phyloP scores from a whole-genome alignment of 345 rosid genomes.

The Eucalyptus globulus region DNA sequence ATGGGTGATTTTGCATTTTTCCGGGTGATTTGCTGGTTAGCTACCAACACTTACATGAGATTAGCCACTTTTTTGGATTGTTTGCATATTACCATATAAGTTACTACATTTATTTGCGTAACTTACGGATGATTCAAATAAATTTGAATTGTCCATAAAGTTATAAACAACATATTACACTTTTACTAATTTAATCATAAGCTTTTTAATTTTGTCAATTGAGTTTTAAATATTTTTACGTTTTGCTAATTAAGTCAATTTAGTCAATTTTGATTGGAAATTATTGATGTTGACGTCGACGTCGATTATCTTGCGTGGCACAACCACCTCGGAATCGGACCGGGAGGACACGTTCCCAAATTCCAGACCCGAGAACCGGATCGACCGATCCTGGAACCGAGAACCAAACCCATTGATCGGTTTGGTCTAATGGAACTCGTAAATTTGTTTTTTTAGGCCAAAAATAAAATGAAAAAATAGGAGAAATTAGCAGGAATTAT shows the following conservation, averaged over 20 bases:
- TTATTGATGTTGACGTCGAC: fast-evolving
- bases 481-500: no score
- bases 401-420: fast-evolving
- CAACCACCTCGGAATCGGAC: no score
- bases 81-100: neutral
- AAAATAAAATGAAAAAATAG: no score
- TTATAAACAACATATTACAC: no score
- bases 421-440: fast-evolving
- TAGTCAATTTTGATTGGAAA: fast-evolving
- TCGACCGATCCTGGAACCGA: fast-evolving
- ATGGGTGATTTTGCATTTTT: neutral
- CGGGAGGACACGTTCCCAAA: fast-evolving
- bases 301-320: no score
- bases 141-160: no score
- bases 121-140: fast-evolving
- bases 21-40: neutral
- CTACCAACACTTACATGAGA: neutral
- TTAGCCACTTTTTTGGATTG: neutral
- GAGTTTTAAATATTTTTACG: no score
- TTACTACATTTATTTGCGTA: neutral
- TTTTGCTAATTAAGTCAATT: no score
- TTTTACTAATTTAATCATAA: no score
- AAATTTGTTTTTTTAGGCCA: no score
- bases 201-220: no score
- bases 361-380: fast-evolving